Conservation (phyloP, 306 rosid genomes). For the Styphnolobium japonicum region DNA sequence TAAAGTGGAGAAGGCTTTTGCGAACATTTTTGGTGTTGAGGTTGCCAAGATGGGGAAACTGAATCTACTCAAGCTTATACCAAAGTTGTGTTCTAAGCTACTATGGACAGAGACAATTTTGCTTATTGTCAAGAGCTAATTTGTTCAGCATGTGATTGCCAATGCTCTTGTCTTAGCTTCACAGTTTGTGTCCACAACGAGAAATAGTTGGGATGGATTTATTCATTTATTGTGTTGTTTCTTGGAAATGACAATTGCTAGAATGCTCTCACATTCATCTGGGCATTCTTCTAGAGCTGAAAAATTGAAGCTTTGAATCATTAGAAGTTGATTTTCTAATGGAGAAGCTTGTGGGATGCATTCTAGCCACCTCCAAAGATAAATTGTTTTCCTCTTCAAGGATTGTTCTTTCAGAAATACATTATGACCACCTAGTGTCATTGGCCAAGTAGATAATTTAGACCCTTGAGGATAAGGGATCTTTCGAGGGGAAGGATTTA, state of each 20-base stretch:
- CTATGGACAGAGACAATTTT: conserved; percentile 27
- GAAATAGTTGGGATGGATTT: conserved; percentile 21
- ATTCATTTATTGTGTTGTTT: conserved; percentile 41
- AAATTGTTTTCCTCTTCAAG: conserved; percentile 48
- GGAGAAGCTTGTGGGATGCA: conserved; percentile 33
- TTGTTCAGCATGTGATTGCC: conserved; percentile 27
- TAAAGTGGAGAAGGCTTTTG: too few species aligned
- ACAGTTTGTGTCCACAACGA: not conserved
- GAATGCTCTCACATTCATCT: conserved; percentile 16
- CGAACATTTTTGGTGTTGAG: too few species aligned
- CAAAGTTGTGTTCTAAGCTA: too few species aligned
- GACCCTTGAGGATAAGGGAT: too few species aligned
- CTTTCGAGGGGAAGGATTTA: too few species aligned
- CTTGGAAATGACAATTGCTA: conserved; percentile 35
- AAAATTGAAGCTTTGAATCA: conserved; percentile 2
- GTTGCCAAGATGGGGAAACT: too few species aligned
- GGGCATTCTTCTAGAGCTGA: conserved; percentile 23
- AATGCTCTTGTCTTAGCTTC: conserved; percentile 16
- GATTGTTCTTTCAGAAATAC: conserved; percentile 42
- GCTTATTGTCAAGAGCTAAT: conserved; percentile 15
- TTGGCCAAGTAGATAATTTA: too few species aligned
- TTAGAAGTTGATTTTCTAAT: conserved; percentile 18
- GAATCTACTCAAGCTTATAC: too few species aligned
- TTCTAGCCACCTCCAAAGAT: conserved; percentile 50
- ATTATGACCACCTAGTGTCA: too few species aligned